phyloP scores from a whole-genome alignment of 2,329 filamentous ascomycete genomes.

The Phyllosticta citribraziliensis region DNA sequence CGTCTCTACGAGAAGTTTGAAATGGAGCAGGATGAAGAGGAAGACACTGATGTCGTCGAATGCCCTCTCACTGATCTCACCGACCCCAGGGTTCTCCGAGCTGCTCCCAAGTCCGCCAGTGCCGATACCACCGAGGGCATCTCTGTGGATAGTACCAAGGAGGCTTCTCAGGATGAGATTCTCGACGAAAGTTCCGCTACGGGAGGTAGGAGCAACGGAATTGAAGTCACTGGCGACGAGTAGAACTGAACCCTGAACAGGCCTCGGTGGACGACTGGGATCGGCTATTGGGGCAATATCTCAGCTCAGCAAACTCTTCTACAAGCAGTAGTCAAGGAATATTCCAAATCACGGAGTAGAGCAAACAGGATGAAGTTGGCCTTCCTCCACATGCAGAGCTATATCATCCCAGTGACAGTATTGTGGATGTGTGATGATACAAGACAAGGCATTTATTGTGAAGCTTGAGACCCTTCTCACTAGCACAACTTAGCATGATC shows the following conservation, averaged over 20 bases:
- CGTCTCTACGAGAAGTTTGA: slow-evolving; percentile 73
- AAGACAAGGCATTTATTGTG: too few relatives aligned
- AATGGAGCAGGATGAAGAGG: slow-evolving; percentile 46
- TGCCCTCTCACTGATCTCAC: neutral
- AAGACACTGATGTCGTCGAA: slow-evolving; percentile 21
- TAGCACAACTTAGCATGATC: too few relatives aligned
- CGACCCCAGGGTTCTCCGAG: neutral
- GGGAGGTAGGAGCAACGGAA: neutral
- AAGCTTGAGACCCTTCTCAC: too few relatives aligned
- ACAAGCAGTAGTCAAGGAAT: neutral
- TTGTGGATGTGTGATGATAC: too few relatives aligned
- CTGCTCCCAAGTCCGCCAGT: neutral
- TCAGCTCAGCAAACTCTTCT: neutral
- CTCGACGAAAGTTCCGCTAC: neutral
- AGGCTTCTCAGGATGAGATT: neutral
- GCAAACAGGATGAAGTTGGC: neutral
- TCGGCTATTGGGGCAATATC: neutral
- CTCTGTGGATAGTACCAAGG: neutral
- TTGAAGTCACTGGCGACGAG: neutral
- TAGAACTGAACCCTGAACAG: neutral
- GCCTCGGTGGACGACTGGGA: neutral
- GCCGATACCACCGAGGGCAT: neutral
- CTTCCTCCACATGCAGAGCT: too few relatives aligned
- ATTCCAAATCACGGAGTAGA: neutral
- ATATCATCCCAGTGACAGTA: too few relatives aligned